A percentile compares a stretch with the other conserved stretches of the same genome.
These are phyloP conservation scores for Podospora comata DNA, from an alignment of 495 filamentous ascomycete genomes.

Conservation along the genomic window DNA sequence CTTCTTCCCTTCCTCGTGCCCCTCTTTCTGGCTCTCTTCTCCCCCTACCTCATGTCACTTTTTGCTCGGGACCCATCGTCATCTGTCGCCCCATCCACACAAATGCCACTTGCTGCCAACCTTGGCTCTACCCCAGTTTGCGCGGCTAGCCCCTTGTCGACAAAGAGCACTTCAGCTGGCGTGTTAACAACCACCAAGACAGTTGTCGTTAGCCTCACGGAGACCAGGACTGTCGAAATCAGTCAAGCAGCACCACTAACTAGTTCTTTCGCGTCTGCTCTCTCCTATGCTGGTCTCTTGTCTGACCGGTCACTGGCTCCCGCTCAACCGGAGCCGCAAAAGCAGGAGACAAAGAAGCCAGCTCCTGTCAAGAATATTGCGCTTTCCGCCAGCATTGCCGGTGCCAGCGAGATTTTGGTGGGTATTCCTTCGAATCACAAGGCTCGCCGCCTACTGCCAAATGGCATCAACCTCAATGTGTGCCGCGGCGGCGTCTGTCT, in stretches of 20 bases:
- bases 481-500: conserved; percentile 39
- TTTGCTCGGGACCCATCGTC: conserved; percentile 1
- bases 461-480: conserved; percentile 44
- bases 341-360: conserved; percentile 19
- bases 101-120: conserved; percentile 9
- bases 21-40: conserved; percentile 17
- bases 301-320: conserved; percentile 31
- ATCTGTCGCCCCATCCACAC: background rate
- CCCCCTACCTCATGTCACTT: conserved; percentile 10
- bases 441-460: conserved; percentile 40
- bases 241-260: conserved; percentile 37
- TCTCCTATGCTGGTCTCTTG: conserved; percentile 38
- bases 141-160: conserved; percentile 9
- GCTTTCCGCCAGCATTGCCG: conserved; percentile 38
- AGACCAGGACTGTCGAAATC: conserved; percentile 34
- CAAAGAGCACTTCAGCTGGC: conserved; percentile 20
- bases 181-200: conserved; percentile 32
- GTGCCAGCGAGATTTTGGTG: conserved; percentile 41
- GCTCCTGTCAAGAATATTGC: conserved; percentile 24
- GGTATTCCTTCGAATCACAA: conserved; percentile 38
- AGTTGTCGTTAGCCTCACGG: conserved; percentile 40
- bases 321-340: background rate
- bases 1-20: conserved; percentile 15
- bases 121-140: conserved; percentile 16
- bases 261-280: conserved; percentile 38